Evolutionary conservation across 495 filamentous ascomycete species (phyloP).

Genomic region (Podospora sp.): DNA sequence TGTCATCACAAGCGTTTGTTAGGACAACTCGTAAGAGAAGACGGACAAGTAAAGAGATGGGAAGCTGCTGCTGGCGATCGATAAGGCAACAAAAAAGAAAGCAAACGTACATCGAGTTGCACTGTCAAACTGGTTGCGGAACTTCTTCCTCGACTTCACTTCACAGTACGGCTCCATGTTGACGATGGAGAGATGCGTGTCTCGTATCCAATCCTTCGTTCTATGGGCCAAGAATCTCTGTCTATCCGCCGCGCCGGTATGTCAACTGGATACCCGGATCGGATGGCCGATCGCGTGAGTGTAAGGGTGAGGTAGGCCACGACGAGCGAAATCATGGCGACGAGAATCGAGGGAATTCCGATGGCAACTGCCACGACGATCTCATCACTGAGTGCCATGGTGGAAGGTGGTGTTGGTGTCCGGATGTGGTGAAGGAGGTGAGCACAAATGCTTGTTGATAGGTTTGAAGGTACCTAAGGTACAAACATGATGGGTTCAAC

Average conservation of each 20-base stretch:
- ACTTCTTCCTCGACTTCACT: background rate
- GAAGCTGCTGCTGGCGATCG: too few species aligned
- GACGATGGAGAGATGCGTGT: background rate
- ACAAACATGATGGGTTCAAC: background rate
- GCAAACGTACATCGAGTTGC: too few species aligned
- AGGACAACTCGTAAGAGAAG: too few species aligned
- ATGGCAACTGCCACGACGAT: background rate
- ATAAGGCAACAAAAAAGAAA: too few species aligned
- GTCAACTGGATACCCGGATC: background rate
- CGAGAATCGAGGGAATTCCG: background rate
- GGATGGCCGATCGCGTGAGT: background rate
- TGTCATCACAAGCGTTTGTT: too few species aligned
- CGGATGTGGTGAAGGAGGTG: background rate
- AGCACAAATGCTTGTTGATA: background rate
- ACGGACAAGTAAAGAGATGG: too few species aligned
- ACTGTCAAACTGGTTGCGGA: too few species aligned
- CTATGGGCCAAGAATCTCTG: background rate
- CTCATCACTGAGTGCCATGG: background rate
- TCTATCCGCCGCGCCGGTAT: background rate
- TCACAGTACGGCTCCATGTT: background rate
- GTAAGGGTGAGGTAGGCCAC: background rate
- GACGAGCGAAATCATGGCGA: background rate
- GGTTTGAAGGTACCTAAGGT: background rate
- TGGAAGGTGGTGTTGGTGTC: background rate
- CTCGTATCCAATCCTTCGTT: background rate